Base-by-base conservation (phyloP, 1,139 yeast species). In the Scheffersomyces quercinus region DNA sequence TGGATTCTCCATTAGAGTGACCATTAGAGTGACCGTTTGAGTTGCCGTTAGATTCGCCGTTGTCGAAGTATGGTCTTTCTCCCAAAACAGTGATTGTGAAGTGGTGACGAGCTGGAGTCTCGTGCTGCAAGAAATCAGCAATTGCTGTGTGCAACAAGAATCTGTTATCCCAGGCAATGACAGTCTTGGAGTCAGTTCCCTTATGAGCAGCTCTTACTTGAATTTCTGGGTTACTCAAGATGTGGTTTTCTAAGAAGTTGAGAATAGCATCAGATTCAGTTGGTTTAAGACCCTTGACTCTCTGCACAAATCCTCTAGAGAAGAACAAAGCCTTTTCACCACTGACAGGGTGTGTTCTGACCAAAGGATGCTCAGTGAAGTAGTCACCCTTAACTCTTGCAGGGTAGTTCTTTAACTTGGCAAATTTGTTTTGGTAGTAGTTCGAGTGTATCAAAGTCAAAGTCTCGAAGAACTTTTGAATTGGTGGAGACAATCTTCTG, bases 291-390 rank as follows among this genome's bases (percentile, higher is more conserved):
- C 65, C 65, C 38, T 60, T 59, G 42, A 62, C 52, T 37, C 55
- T 51, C 38, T 57, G 62, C 28, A 52, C 49, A 40, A 62, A 60
- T 3, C 50, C 59, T 33, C 63, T 48, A 9, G 62, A 58, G 39
- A 47, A 59, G 48, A 41, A 60, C 34, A 62, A 48, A 32, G 58
- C 48, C 48, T 61, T 62, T 36, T 59, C 65, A 2, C 64, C 63
- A 13, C 65, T 61, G 5, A 60, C 65, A 1, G 67, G 65, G 39
- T 62, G 65, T n/a, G 64, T 60, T 50, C 65, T 54, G 16, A 62
- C 58, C 46, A 62, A 54, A 1, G 67, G 67, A 43, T 62, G 67
- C 41, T 61, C 64, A n/a, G 64, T 55, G 41, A 51, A 58, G 40
- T 54, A 52, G 36, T 58, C 63, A 7, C 49, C 57, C 40, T 58